Evolutionary conservation across 768 basidiomycete genomes (phyloP).

Genomic region (Russula lepida): DNA sequence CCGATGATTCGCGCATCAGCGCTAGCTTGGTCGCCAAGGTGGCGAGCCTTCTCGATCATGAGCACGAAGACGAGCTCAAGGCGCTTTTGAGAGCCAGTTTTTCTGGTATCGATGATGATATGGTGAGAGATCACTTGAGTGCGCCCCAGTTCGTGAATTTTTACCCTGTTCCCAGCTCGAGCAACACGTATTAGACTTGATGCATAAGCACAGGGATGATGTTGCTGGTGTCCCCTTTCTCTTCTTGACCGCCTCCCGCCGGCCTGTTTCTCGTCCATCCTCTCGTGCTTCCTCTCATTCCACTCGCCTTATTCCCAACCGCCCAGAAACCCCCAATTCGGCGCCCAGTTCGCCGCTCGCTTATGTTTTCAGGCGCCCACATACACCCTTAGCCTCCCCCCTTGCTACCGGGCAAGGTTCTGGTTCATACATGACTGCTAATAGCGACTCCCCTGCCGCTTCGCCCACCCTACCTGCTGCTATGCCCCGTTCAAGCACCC

Average conservation of each 20-base stretch:
- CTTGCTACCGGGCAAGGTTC: conserved; percentile 48
- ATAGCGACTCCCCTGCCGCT: conserved; percentile 48
- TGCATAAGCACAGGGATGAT: conserved; percentile 92
- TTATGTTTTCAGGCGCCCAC: conserved; percentile 66
- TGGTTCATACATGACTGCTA: conserved; percentile 48
- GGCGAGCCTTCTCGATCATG: conserved; percentile 62
- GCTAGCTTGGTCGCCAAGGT: conserved; percentile 61
- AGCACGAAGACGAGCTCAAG: conserved; percentile 86
- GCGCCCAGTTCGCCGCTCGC: conserved; percentile 72
- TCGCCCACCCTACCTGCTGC: conserved; percentile 59
- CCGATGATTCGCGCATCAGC: conserved; percentile 47
- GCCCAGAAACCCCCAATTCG: conserved; percentile 70
- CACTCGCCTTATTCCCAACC: conserved; percentile 46
- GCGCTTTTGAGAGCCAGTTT: conserved; percentile 59
- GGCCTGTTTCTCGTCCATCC: conserved; percentile 72
- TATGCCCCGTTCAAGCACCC: conserved; percentile 47
- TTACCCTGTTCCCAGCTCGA: conserved; percentile 48
- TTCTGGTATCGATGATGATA: conserved; percentile 51
- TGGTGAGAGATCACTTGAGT: conserved; percentile 37
- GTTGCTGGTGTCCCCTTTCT: conserved; percentile 74
- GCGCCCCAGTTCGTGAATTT: background rate
- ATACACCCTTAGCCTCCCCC: conserved; percentile 72
- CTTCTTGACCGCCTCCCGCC: conserved; percentile 70
- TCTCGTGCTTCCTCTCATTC: conserved; percentile 72
- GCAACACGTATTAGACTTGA: conserved; percentile 83